phyloP scores from a whole-genome alignment of 176 grass and related monocot species.

The Sorghum bicolor region DNA sequence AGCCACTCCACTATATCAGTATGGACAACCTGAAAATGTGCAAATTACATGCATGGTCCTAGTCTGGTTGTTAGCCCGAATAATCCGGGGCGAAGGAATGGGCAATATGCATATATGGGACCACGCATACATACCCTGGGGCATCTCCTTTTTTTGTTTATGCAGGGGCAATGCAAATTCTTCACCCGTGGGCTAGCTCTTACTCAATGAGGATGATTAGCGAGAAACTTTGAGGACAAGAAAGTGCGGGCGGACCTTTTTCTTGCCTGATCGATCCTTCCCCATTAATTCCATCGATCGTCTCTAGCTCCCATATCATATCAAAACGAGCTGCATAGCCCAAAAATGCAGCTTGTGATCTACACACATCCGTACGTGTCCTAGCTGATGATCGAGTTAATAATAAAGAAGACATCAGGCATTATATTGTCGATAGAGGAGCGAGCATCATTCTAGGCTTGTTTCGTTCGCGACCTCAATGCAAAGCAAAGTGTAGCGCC shows the following conservation, averaged over 20 bases:
- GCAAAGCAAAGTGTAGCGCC: background rate
- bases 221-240: conserved; percentile 38
- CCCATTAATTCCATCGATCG: background rate
- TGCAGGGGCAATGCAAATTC: background rate
- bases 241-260: conserved; percentile 2
- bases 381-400: background rate
- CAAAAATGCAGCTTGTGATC: background rate
- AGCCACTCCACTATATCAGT: background rate
- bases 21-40: background rate
- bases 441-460: conserved; percentile 32
- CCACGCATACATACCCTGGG: background rate
- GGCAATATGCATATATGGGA: background rate
- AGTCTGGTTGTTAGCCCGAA: background rate
- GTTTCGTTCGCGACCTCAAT: conserved; percentile 21
- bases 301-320: background rate
- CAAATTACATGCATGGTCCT: background rate
- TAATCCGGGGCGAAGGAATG: background rate
- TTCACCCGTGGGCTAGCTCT: background rate
- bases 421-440: background rate
- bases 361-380: background rate
- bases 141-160: background rate
- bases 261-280: background rate
- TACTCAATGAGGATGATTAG: conserved; percentile 1
- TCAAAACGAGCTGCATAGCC: background rate
- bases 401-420: background rate